These are phyloP conservation scores for Amaranthus palmeri DNA, from an alignment of 148 eudicot genomes.

Conservation along the genomic window DNA sequence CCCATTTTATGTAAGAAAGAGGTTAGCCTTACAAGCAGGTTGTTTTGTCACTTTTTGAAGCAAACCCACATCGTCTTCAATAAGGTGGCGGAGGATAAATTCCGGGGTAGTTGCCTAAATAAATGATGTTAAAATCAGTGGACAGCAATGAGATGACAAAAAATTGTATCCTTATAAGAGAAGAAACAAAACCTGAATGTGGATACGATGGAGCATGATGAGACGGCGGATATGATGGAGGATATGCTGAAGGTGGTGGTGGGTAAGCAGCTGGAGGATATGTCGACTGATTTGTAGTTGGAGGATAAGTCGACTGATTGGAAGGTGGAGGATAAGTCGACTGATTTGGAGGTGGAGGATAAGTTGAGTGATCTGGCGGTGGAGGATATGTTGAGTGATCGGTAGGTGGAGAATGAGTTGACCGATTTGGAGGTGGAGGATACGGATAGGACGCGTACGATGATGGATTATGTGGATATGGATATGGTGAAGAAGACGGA, in stretches of 20 bases:
- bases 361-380: conserved; percentile 29
- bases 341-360: conserved; percentile 33
- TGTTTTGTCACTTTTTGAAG: not conserved
- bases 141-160: not conserved
- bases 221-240: conserved; percentile 33
- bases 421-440: conserved; percentile 28
- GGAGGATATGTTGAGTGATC: conserved; percentile 35
- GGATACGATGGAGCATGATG: conserved; percentile 20
- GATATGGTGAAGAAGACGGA: conserved; percentile 33
- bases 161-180: not conserved
- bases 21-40: not conserved
- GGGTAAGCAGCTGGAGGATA: conserved; percentile 43
- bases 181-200: conserved; percentile 20
- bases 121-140: not conserved
- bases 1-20: not conserved
- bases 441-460: conserved; percentile 44
- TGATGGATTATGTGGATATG: conserved; percentile 37
- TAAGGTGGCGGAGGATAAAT: conserved; percentile 46
- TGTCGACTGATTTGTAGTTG: conserved; percentile 28
- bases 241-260: conserved; percentile 37
- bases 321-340: conserved; percentile 30
- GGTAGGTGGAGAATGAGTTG: conserved; percentile 30
- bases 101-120: conserved; percentile 43
- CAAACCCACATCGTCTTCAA: conserved; percentile 21
- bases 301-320: conserved; percentile 26